Evolutionary conservation across 2,329 filamentous ascomycete species (phyloP), one percentile per base, ranked within the genome.

Genomic region (Dactylellina sp.): DNA sequence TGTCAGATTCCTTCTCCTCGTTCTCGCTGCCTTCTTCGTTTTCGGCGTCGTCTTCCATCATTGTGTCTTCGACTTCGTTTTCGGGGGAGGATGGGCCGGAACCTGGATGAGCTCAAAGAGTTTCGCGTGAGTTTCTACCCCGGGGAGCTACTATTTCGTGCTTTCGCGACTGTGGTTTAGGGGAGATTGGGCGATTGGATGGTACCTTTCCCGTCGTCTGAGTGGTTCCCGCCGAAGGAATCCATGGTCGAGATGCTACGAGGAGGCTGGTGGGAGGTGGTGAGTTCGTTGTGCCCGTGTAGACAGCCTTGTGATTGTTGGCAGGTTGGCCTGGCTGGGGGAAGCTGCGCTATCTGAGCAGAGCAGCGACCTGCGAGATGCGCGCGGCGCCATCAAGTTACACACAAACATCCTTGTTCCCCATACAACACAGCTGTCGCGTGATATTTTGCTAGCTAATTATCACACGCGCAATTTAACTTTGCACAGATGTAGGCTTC

Each of bases 1-100:
- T 79, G 46, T 77, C 78, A 50, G 80, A 79, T 11, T 75, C 78
- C 46, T 80, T 79, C 5, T 65, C 76, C 53, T 79, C 80, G 37
- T 74, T 76, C n/a, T 80, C 80, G 57, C 77, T 79, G 20, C 76
- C 80, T n/a, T 79, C 78, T 5, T 80, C 78, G 44, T 76, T 77
- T 42, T 81, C 79, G 42, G 81, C 81, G 22, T 77, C 80, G 24
- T 79, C 80, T 52, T 88, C 85, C 85, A 88, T 87, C 37, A 85
- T 82, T 78, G 88, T 86, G 77, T 88, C 86, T 65, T 83, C 83
- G 62, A 87, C 86, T 76, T 84, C 84, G 32, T 84, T 84, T 20
- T 75, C 71, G 56, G 71, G 71, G 37, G 71, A 75, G 56, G 71
- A 75, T 24, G 71, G 56, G 35, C 62, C 71, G 63, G 71, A 75